Evolutionary conservation across 352 stramenopile genomes (phyloP), one percentile per base, ranked within the genome.

Genomic region (Phytophthora capsici): DNA sequence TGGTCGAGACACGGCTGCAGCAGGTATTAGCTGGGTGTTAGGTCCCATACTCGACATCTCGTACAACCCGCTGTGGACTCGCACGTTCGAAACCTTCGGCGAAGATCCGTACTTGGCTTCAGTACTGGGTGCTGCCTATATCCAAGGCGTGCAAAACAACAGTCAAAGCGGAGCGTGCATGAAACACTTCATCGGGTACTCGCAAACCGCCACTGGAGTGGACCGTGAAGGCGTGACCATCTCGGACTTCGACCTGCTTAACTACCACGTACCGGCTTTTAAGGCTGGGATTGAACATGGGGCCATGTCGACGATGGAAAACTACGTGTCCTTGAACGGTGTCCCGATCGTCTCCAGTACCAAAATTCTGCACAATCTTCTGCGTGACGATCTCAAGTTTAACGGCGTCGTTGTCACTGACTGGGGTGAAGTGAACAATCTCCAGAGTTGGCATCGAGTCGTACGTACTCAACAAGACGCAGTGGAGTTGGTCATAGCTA

Each of bases 1-100:
- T 16, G 89, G 70, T 37, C 74, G 80, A 4, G 93, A 98, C 63
- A 97, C 90, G 2, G 66, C 77, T 17, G 88, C 86, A 8, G 89
- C 84, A 7, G 93, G 90, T 0, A 88, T 97, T 40, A 74, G 75
- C 12, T 98, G 90, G 91, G 60, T 98, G 0, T 95, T 97, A 62
- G 79, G 75, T 16, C 91, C 93, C 0, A 88, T 97, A 13, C 66
- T 89, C 20, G 83, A 92, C 49, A 73, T 98, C 45, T 82, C 85
- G 1, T 86, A 88, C 52, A 89, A 97, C 52, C 86, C 88, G 7
- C 73, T 91, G 34, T 98, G 92, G 91, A 70, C 82, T 2, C 74
- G 93, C 0, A 85, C 92, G 2, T 97, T 89, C 57, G 94, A 98
- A 69, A 98, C 91, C 12, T 98, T 97, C 80, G 91, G 94, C 7